Evolutionary conservation across 441 rosid genomes (phyloP).

Genomic region (Hypseocharis bilobata): DNA sequence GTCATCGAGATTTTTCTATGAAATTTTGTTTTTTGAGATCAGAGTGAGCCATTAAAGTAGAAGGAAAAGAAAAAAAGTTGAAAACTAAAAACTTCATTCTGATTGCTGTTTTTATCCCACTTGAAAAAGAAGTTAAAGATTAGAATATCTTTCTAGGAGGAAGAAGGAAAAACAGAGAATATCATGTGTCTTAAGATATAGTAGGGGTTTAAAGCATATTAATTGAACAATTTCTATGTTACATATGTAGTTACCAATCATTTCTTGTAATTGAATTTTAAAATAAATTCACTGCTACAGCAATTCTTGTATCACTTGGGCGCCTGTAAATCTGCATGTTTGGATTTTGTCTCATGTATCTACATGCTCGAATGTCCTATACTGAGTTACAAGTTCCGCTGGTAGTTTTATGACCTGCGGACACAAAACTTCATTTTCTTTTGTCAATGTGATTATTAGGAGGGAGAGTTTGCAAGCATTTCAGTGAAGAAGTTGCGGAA

Average conservation of each 20-base stretch:
- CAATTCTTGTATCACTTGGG: neutral
- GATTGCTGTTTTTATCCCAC: neutral
- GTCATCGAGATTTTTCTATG: neutral
- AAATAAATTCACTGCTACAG: no score
- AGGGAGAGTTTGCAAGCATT: constrained; percentile 73
- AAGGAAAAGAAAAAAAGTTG: neutral
- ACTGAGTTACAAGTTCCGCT: neutral
- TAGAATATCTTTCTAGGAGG: neutral
- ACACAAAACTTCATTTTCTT: constrained; percentile 1
- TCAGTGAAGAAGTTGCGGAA: constrained; percentile 74
- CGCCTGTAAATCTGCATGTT: neutral
- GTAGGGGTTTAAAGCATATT: neutral
- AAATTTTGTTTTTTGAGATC: neutral
- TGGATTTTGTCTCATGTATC: neutral
- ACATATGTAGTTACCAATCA: neutral
- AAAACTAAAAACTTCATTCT: neutral
- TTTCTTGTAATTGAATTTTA: neutral
- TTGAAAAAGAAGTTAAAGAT: neutral
- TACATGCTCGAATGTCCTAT: neutral
- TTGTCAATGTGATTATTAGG: constrained; percentile 35
- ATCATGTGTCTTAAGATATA: neutral
- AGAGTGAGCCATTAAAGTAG: neutral
- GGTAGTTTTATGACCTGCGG: neutral
- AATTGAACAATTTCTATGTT: neutral
- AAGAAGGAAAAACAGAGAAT: neutral